phyloP scores from a whole-genome alignment of 2,329 filamentous ascomycete genomes.

The Byssochlamys sp. region DNA sequence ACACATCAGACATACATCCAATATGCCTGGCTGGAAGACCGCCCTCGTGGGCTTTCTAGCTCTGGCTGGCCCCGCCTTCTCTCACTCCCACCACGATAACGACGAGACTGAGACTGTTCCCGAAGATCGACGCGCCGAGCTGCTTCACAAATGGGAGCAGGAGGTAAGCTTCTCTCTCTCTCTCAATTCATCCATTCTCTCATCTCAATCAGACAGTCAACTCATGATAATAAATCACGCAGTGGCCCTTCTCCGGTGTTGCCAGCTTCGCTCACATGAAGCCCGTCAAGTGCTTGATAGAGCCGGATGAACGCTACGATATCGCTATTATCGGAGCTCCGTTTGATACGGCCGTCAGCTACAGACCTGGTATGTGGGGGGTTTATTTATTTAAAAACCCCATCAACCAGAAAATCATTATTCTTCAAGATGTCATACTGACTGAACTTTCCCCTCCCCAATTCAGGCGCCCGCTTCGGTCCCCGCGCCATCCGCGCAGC shows the following conservation, averaged over 20 bases:
- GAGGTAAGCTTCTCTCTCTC: slow-evolving; percentile 25
- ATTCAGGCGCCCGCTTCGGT: slow-evolving; percentile 62
- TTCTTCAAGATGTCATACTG: neutral
- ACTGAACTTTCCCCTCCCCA: neutral
- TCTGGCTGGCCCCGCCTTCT: slow-evolving; percentile 21
- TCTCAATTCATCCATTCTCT: neutral
- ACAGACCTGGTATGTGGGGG: slow-evolving; percentile 50
- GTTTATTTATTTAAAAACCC: neutral
- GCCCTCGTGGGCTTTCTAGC: slow-evolving; percentile 22
- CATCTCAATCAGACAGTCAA: neutral
- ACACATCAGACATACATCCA: neutral
- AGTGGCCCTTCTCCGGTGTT: slow-evolving; percentile 64
- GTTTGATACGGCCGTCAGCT: slow-evolving; percentile 65
- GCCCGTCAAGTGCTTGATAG: slow-evolving; percentile 60
- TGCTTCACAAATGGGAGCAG: slow-evolving; percentile 40
- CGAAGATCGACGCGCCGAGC: slow-evolving; percentile 31
- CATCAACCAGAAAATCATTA: too few relatives aligned
- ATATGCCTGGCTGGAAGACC: slow-evolving; percentile 21
- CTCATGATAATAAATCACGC: neutral
- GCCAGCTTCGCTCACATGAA: slow-evolving; percentile 64
- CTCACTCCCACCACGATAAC: slow-evolving; percentile 33
- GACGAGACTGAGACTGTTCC: slow-evolving; percentile 33
- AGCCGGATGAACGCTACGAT: slow-evolving; percentile 55
- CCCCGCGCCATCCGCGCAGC: slow-evolving; percentile 79
- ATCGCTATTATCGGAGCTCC: slow-evolving; percentile 64